Evolutionary conservation across 2,329 filamentous ascomycete genomes (phyloP).

Genomic region (Arthrobotrys musiformis): DNA sequence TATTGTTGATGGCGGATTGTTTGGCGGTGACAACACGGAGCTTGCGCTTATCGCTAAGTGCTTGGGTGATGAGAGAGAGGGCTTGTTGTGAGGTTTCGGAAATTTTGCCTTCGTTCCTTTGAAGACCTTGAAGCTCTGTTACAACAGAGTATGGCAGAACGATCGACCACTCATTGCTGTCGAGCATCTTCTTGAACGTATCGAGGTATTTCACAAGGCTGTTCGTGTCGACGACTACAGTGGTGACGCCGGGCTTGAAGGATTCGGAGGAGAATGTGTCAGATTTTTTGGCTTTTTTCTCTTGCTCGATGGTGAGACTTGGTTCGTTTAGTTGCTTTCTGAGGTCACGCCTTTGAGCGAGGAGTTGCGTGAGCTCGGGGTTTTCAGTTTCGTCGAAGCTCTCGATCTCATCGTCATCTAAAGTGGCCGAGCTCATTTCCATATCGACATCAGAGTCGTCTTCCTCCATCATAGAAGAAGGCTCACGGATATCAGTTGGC

Average conservation of each 20-base stretch:
- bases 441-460: conserved; percentile 58
- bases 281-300: conserved; percentile 39
- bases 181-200: conserved; percentile 58
- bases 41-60: conserved; percentile 57
- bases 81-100: conserved; percentile 56
- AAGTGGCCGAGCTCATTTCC: conserved; percentile 50
- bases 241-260: conserved; percentile 51
- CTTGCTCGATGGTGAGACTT: conserved; percentile 12
- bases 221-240: conserved; percentile 60
- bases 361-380: conserved; percentile 46
- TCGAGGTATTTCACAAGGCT: conserved; percentile 58
- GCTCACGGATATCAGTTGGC: neutral
- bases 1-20: conserved; percentile 56
- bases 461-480: conserved; percentile 14
- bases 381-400: conserved; percentile 57
- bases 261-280: conserved; percentile 13
- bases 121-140: conserved; percentile 58
- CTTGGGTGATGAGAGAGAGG: conserved; percentile 56
- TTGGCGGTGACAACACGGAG: conserved; percentile 59
- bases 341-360: conserved; percentile 56
- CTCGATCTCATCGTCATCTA: conserved; percentile 55
- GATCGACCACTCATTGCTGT: conserved; percentile 57
- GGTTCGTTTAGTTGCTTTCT: conserved; percentile 54
- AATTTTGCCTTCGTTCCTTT: conserved; percentile 56
- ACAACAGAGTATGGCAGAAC: conserved; percentile 60